These are phyloP conservation scores for Staphylotrichum tortipilum DNA, from an alignment of 495 filamentous ascomycete genomes.

Conservation along the genomic window DNA sequence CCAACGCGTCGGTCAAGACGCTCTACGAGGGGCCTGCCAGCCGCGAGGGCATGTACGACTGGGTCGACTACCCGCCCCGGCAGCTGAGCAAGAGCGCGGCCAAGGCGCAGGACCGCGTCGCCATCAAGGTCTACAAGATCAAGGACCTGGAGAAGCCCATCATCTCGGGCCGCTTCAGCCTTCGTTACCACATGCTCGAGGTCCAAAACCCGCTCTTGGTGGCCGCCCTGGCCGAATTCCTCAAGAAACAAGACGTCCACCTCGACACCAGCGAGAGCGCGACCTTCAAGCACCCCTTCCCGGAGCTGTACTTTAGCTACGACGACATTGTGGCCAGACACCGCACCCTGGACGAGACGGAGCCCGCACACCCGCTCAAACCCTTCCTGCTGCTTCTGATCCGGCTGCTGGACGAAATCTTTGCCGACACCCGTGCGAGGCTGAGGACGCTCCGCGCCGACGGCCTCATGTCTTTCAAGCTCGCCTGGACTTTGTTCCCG, in stretches of 20 bases:
- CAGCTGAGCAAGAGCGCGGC: constrained; percentile 27
- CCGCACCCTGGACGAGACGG: constrained; percentile 2
- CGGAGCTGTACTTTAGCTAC: constrained; percentile 30
- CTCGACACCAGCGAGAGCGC: constrained; percentile 26
- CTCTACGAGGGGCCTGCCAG: constrained; percentile 27
- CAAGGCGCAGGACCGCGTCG: constrained; percentile 29
- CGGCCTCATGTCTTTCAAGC: constrained; percentile 24
- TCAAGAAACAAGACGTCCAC: constrained; percentile 24
- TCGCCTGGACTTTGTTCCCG: constrained; percentile 35
- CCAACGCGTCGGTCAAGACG: constrained; percentile 17
- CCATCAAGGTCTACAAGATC: constrained; percentile 34
- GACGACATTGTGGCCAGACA: constrained; percentile 23
- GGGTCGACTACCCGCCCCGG: constrained; percentile 33
- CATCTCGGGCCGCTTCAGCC: constrained; percentile 22
- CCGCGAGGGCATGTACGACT: constrained; percentile 17
- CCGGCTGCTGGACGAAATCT: constrained; percentile 29
- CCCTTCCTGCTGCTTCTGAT: constrained; percentile 27
- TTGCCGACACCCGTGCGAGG: constrained; percentile 24
- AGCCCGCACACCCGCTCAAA: constrained; percentile 9
- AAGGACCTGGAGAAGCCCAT: constrained; percentile 28
- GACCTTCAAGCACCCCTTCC: constrained; percentile 29
- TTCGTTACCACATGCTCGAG: constrained; percentile 29
- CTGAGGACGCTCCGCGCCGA: constrained; percentile 21
- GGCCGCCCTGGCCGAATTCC: constrained; percentile 22
- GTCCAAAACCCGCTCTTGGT: constrained; percentile 30